Evolutionary conservation across 257 asterid species (phyloP).

Genomic region (Solanum raphanifolium): DNA sequence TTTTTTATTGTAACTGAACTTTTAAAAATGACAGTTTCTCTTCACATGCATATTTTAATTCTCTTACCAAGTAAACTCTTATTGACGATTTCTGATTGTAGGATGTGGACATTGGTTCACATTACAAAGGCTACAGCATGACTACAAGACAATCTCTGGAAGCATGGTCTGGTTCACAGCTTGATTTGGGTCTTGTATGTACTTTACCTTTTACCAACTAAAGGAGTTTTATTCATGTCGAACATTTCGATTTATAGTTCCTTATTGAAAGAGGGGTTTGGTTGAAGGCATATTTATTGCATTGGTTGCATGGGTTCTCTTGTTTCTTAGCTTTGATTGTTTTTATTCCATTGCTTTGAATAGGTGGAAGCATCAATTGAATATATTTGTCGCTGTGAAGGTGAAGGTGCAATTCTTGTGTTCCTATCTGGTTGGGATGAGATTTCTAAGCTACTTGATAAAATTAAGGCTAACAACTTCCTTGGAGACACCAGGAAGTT

Average conservation of each 20-base stretch:
- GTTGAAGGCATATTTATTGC: not conserved
- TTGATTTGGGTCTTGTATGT: slow-evolving; percentile 91
- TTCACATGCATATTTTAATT: not conserved
- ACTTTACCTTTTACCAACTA: not conserved
- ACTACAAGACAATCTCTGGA: slow-evolving; percentile 78
- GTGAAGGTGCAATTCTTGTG: slow-evolving; percentile 86
- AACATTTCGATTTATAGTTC: not conserved
- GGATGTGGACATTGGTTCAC: slow-evolving; percentile 70
- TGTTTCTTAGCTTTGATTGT: not conserved
- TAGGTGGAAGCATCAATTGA: slow-evolving; percentile 86
- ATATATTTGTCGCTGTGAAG: slow-evolving; percentile 74
- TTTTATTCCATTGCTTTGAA: slow-evolving; percentile 11
- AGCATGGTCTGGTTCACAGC: slow-evolving; percentile 87
- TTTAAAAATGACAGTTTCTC: not conserved
- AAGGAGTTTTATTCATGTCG: not conserved
- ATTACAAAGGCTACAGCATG: slow-evolving; percentile 61
- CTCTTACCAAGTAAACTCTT: not conserved
- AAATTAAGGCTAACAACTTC: slow-evolving; percentile 45
- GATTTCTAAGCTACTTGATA: slow-evolving; percentile 78
- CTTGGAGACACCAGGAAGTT: slow-evolving; percentile 59
- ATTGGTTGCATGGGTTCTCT: not conserved
- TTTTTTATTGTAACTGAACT: not conserved
- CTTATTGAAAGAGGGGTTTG: not conserved
- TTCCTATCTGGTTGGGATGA: slow-evolving; percentile 99
- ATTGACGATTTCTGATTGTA: slow-evolving; percentile 10